Percentiles rank a stretch among this genome's conserved stretches.
Evolutionary conservation across 768 basidiomycete species (phyloP).

Genomic region (Nidularia pulvinata): DNA sequence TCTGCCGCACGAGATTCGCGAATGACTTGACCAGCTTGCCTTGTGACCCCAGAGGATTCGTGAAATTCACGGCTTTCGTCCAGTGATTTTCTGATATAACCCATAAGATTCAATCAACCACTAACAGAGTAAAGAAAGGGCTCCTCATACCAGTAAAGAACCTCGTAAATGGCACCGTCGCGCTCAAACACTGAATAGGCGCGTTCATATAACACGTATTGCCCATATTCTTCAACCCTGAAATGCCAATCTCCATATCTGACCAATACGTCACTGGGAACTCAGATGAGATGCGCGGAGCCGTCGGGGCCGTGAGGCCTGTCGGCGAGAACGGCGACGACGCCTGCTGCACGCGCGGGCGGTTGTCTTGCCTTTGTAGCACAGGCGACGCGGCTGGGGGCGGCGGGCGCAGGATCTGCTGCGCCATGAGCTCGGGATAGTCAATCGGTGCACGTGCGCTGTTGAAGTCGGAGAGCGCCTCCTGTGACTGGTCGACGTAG

Average conservation of each 20-base stretch:
- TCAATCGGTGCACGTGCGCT: conserved; percentile 59
- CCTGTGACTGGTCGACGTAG: conserved; percentile 77
- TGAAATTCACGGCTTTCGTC: conserved; percentile 80
- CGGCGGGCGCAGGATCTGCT: conserved; percentile 70
- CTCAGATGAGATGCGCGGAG: conserved; percentile 70
- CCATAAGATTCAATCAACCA: conserved; percentile 7
- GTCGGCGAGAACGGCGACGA: conserved; percentile 20
- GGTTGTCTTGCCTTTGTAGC: conserved; percentile 75
- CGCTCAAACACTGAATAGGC: conserved; percentile 94
- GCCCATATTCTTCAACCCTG: conserved; percentile 91
- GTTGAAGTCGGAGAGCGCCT: conserved; percentile 49
- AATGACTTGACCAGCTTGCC: conserved; percentile 83
- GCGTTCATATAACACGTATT: conserved; percentile 99
- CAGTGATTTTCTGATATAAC: conserved; percentile 65
- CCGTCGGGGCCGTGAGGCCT: conserved; percentile 45
- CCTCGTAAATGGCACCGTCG: conserved; percentile 89
- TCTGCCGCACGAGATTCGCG: conserved; percentile 77
- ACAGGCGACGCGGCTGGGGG: conserved; percentile 72
- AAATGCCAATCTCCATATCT: conserved; percentile 75
- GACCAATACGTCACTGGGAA: conserved; percentile 87
- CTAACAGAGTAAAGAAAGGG: neutral
- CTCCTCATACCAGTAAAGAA: conserved; percentile 81
- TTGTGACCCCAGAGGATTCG: conserved; percentile 87
- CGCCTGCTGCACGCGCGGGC: conserved; percentile 51
- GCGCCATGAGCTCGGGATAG: conserved; percentile 75